Conservation (phyloP, 768 basidiomycete species). For the Lactarius pseudohatsudake region DNA sequence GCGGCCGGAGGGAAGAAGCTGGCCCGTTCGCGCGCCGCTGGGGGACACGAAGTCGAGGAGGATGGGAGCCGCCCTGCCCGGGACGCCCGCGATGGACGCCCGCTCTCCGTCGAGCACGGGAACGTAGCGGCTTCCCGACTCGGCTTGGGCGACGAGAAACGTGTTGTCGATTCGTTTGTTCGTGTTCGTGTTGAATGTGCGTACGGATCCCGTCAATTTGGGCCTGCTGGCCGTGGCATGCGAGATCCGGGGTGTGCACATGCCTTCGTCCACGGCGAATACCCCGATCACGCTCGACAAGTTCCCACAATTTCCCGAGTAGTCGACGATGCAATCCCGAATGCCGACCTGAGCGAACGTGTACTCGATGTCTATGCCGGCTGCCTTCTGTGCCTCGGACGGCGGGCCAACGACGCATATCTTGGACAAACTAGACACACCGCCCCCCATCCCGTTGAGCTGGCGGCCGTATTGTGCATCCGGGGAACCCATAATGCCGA, state of each 20-base stretch:
- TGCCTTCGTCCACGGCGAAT: slow-evolving; percentile 66
- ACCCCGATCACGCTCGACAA: slow-evolving; percentile 71
- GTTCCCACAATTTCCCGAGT: slow-evolving; percentile 76
- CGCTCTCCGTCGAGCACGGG: slow-evolving; percentile 50
- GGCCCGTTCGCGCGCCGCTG: slow-evolving; percentile 67
- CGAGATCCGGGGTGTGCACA: slow-evolving; percentile 40
- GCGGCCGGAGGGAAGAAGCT: slow-evolving; percentile 61
- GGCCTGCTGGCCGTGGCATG: slow-evolving; percentile 5
- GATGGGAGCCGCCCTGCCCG: slow-evolving; percentile 63
- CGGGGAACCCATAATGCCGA: slow-evolving; percentile 80
- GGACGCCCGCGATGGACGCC: slow-evolving; percentile 63
- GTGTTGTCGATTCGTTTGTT: slow-evolving; percentile 66
- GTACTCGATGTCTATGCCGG: slow-evolving; percentile 63
- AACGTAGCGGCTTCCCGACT: slow-evolving; percentile 22
- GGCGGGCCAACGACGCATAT: slow-evolving; percentile 62
- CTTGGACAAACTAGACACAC: slow-evolving; percentile 72
- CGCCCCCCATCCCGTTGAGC: slow-evolving; percentile 81
- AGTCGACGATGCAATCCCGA: slow-evolving; percentile 58
- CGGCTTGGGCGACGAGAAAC: slow-evolving; percentile 48
- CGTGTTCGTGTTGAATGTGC: slow-evolving; percentile 72
- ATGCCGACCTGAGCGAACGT: slow-evolving; percentile 63
- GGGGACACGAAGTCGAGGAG: slow-evolving; percentile 65
- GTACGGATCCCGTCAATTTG: slow-evolving; percentile 42
- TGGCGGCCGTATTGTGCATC: slow-evolving; percentile 67
- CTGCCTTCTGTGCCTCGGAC: slow-evolving; percentile 40